Evolutionary conservation across 2,329 filamentous ascomycete species (phyloP), one percentile per base, ranked within the genome.

Genomic region (Scleromitrula shiraiana): DNA sequence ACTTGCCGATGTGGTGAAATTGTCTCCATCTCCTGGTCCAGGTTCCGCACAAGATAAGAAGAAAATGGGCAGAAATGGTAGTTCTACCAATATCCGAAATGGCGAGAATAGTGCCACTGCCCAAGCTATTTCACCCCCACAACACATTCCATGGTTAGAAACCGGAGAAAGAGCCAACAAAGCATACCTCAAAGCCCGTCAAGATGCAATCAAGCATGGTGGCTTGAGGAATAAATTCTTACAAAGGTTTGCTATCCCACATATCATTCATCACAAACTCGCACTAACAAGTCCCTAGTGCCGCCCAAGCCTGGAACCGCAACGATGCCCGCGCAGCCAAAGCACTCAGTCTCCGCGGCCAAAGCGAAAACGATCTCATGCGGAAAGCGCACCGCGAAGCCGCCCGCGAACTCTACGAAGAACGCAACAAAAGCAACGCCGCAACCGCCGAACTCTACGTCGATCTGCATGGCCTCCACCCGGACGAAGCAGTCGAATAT

Each of bases 341-440:
- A 70, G 91, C 91, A 26, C 77, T 97, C 41, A 95, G 88, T 60
- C 78, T 97, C 38, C 85, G 93, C 24, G 93, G 93, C 10, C 93
- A 97, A 68, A 93, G 88, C 58, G 93, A 98, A 70, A 97, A 98
- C 61, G 88, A 95, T 57, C 76, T 94, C 30, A 98, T 98, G 93
- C 82, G 90, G 55, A 94, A 95, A 70, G 91, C 90, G 38, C 93
- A 98, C 64, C 84, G 93, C 39, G 90, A 97, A 68, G 93, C 93
- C 8, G 93, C 93, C 19, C 80, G 83, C 29, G 84, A 93, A 60
- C 75, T 98, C 24, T 98, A 97, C 64, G 90, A 96, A 65, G 86
- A 95, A 64, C 87, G 91, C 32, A 96, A 96, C 65, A 87, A 84
- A 66, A 78, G 82, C 61, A 71, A 70, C 52, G 64, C 67, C 33